A percentile compares a stretch with the other conserved stretches of the same genome.
phyloP scores from a whole-genome alignment of 306 rosid genomes.

The Vigna trinervia region DNA sequence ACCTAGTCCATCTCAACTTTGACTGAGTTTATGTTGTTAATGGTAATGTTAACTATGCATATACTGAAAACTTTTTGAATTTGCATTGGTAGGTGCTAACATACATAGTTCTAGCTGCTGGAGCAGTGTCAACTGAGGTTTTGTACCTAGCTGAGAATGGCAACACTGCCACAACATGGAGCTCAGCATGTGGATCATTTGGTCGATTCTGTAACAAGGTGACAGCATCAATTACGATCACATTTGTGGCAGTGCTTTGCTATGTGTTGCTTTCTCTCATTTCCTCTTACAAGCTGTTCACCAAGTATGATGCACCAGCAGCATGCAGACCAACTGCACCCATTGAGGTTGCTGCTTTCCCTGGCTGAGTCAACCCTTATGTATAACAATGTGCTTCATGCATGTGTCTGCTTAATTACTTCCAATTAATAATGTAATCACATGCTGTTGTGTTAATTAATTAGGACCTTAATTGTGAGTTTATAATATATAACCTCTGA shows the following conservation, averaged over 20 bases:
- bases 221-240: conserved; percentile 60
- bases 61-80: neutral
- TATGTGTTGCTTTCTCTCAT: conserved; percentile 69
- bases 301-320: conserved; percentile 64
- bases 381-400: neutral
- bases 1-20: no score
- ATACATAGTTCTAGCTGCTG: conserved; percentile 74
- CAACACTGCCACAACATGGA: conserved; percentile 62
- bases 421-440: neutral
- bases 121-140: conserved; percentile 73
- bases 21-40: no score
- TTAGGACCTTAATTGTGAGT: conserved; percentile 2
- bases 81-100: conserved; percentile 56
- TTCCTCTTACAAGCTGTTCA: conserved; percentile 87
- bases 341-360: conserved; percentile 54
- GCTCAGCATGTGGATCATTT: conserved; percentile 70
- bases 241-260: conserved; percentile 62
- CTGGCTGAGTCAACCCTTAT: neutral
- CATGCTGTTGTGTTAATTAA: neutral
- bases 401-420: neutral
- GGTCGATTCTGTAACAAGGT: conserved; percentile 72
- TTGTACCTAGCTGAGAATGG: conserved; percentile 80
- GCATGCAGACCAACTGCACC: conserved; percentile 41
- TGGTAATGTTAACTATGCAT: no score
- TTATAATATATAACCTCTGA: neutral